Evolutionary conservation across 2,329 filamentous ascomycete species (phyloP).

Genomic region (Claviceps arundinis): DNA sequence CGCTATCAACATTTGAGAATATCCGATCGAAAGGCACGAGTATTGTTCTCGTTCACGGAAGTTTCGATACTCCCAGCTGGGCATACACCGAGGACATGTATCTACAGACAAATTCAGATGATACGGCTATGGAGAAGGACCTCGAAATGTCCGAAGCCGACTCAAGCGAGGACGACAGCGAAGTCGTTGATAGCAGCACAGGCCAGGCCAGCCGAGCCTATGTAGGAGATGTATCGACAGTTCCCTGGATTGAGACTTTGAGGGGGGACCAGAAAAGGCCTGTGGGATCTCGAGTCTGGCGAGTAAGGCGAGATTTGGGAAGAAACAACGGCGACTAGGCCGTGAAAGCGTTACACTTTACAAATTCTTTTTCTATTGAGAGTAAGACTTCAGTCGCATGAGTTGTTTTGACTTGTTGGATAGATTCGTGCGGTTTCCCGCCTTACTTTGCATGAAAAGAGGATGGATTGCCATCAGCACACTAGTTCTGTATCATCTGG

Average conservation of each 20-base stretch:
- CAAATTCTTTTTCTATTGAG: not conserved
- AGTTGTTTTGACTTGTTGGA: no score
- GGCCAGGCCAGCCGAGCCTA: slow-evolving; percentile 10
- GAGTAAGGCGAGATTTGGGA: slow-evolving; percentile 50
- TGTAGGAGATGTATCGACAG: slow-evolving; percentile 15
- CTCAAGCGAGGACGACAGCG: slow-evolving; percentile 18
- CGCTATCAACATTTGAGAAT: slow-evolving; percentile 24
- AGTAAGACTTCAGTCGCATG: not conserved
- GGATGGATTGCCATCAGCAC: no score
- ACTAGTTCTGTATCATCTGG: no score
- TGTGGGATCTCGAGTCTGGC: slow-evolving; percentile 47
- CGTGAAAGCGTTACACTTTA: no score
- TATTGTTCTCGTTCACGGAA: slow-evolving; percentile 53
- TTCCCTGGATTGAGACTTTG: slow-evolving; percentile 48
- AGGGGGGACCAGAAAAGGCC: slow-evolving; percentile 41
- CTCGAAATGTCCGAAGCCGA: slow-evolving; percentile 22
- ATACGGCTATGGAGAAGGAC: slow-evolving; percentile 17
- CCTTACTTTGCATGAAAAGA: no score
- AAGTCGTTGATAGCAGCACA: slow-evolving; percentile 6
- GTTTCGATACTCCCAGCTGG: slow-evolving; percentile 56
- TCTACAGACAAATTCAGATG: slow-evolving; percentile 18
- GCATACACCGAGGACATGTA: slow-evolving; percentile 54
- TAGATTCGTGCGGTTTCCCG: no score
- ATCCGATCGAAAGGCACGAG: slow-evolving; percentile 28
- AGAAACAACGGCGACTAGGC: slow-evolving; percentile 17